phyloP scores from a whole-genome alignment of 1,284 basidiomycete species.

The Prillingera fragicola region DNA sequence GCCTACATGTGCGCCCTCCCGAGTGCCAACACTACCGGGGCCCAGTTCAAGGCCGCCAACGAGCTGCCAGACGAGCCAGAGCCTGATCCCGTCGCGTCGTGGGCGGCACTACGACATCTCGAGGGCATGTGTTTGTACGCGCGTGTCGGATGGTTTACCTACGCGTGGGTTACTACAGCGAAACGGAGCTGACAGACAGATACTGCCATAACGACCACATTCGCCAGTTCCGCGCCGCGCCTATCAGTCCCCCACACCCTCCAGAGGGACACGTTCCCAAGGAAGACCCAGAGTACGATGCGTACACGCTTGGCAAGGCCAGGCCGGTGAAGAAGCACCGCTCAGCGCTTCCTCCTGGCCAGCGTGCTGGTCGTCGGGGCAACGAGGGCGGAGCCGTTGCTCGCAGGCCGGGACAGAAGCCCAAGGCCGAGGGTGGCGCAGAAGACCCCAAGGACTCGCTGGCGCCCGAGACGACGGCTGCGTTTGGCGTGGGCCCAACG shows the following conservation, averaged over 20 bases:
- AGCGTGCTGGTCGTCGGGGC: no score
- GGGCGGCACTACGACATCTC: slow-evolving; percentile 47
- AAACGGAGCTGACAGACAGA: slow-evolving; percentile 18
- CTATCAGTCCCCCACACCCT: slow-evolving; percentile 56
- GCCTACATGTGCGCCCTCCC: slow-evolving; percentile 46
- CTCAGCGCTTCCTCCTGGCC: slow-evolving; percentile 3
- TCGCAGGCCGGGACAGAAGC: no score
- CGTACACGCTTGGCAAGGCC: slow-evolving; percentile 43
- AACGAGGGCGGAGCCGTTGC: no score
- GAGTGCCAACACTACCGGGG: slow-evolving; percentile 24
- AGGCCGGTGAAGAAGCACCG: slow-evolving; percentile 7
- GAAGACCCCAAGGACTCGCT: no score
- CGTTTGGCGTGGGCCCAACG: slow-evolving; percentile 25
- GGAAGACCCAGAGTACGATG: slow-evolving; percentile 61
- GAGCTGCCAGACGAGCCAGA: slow-evolving; percentile 31
- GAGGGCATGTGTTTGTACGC: slow-evolving; percentile 49
- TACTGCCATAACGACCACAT: slow-evolving; percentile 88
- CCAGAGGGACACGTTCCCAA: slow-evolving; percentile 47
- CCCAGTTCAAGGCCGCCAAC: slow-evolving; percentile 23
- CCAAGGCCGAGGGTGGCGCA: no score
- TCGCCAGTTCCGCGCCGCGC: slow-evolving; percentile 76
- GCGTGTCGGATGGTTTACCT: slow-evolving; percentile 77
- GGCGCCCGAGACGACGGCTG: slow-evolving; percentile 23
- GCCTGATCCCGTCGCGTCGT: slow-evolving; percentile 38
- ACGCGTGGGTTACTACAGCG: slow-evolving; percentile 52